A percentile compares a stretch with the other conserved stretches of the same genome.
Evolutionary conservation across 768 basidiomycete genomes (phyloP).

Genomic region (Phaeotremella fagi): DNA sequence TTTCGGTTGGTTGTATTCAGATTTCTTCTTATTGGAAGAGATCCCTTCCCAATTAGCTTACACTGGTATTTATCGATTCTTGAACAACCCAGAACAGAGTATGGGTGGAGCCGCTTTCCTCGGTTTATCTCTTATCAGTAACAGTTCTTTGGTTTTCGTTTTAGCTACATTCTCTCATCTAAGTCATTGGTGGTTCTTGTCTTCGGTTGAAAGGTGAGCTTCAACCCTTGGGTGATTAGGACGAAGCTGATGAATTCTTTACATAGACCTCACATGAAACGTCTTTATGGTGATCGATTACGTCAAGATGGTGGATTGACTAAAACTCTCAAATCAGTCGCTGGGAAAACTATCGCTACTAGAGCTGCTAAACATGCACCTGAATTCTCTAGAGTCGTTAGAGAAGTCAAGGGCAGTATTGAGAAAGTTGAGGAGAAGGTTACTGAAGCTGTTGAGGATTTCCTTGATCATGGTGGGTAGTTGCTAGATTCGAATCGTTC

Average conservation of each 20-base stretch:
- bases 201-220: slow-evolving; percentile 80
- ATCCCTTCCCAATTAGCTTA: slow-evolving; percentile 87
- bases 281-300: slow-evolving; percentile 85
- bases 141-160: slow-evolving; percentile 80
- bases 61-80: slow-evolving; percentile 94
- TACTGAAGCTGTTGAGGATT: slow-evolving; percentile 86
- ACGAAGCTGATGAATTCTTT: background rate
- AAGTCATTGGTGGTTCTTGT: slow-evolving; percentile 94
- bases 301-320: slow-evolving; percentile 96
- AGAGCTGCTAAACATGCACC: slow-evolving; percentile 74
- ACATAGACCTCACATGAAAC: slow-evolving; percentile 91
- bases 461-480: slow-evolving; percentile 76
- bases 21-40: slow-evolving; percentile 85
- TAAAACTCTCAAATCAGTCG: slow-evolving; percentile 94
- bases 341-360: slow-evolving; percentile 68
- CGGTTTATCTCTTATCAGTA: slow-evolving; percentile 84
- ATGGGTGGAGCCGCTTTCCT: slow-evolving; percentile 96
- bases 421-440: slow-evolving; percentile 96
- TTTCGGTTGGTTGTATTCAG: slow-evolving; percentile 99
- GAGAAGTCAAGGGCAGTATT: slow-evolving; percentile 87
- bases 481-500: background rate
- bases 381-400: slow-evolving; percentile 74
- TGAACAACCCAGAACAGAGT: slow-evolving; percentile 85
- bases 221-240: background rate
- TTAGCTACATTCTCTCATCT: slow-evolving; percentile 80